Conservation (phyloP, 208 protist species). For the Vickermania spadyakhi region DNA sequence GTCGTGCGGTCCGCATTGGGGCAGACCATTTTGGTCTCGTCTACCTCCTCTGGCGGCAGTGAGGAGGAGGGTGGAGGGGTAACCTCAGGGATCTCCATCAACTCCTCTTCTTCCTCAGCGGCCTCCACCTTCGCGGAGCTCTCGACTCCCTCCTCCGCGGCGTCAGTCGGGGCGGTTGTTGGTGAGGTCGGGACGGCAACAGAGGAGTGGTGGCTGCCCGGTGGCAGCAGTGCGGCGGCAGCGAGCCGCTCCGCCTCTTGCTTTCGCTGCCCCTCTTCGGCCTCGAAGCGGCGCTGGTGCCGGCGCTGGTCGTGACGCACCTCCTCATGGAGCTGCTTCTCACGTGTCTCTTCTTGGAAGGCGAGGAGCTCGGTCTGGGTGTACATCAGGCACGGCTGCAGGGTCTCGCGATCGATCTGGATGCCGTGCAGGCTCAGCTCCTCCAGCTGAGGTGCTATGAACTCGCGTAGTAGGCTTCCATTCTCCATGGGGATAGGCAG, state of each 20-base stretch:
- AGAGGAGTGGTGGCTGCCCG: neutral
- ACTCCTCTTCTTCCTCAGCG: neutral
- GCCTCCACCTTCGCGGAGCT: neutral
- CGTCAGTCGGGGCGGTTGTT: neutral
- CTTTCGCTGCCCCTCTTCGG: constrained; percentile 1
- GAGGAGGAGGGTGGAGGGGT: neutral
- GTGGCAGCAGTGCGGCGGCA: neutral
- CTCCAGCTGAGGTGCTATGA: constrained; percentile 14
- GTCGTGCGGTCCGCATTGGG: neutral
- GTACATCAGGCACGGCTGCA: constrained; percentile 8
- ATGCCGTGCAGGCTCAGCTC: constrained; percentile 18
- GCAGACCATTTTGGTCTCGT: neutral
- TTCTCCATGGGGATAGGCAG: constrained; percentile 17
- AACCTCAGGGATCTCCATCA: neutral
- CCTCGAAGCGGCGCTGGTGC: neutral
- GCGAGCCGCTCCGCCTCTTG: constrained; percentile 2
- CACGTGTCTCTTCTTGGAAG: neutral
- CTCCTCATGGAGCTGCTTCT: neutral
- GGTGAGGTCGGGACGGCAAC: neutral
- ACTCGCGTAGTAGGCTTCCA: constrained; percentile 14
- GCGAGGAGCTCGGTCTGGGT: neutral
- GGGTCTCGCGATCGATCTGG: constrained; percentile 14
- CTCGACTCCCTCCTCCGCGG: neutral
- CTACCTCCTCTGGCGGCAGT: neutral
- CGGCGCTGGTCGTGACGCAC: neutral